These are phyloP conservation scores for Talaromyces piceae DNA, from an alignment of 2,329 filamentous ascomycete genomes.

Conservation along the genomic window DNA sequence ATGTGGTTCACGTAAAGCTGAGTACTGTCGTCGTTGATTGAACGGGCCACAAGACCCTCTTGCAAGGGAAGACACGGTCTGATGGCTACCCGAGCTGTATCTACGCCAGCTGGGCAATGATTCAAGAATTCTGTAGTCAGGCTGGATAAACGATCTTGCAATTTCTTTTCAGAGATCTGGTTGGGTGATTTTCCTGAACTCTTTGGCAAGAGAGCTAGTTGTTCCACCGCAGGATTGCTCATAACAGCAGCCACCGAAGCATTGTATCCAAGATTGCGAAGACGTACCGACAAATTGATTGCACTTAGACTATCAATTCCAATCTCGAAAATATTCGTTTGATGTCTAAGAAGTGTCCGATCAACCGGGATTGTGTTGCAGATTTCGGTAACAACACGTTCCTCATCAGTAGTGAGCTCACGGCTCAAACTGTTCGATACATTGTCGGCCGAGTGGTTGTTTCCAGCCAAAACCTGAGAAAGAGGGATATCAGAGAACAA, in stretches of 20 bases:
- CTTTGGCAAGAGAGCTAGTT: constrained; percentile 23
- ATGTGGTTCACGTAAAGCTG: constrained; percentile 35
- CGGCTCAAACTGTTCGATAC: constrained; percentile 4
- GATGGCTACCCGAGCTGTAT: constrained; percentile 14
- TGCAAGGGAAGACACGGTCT: constrained; percentile 33
- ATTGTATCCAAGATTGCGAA: constrained; percentile 27
- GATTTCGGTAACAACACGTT: constrained; percentile 19
- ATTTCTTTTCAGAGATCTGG: not conserved
- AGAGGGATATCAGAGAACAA: constrained; percentile 23
- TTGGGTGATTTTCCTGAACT: constrained; percentile 1
- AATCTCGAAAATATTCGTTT: constrained; percentile 30
- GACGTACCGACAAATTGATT: constrained; percentile 28
- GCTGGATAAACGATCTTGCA: constrained; percentile 12
- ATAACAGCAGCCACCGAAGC: constrained; percentile 29
- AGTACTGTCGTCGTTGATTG: constrained; percentile 26
- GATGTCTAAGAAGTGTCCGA: constrained; percentile 12
- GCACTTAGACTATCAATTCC: constrained; percentile 33
- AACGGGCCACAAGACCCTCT: constrained; percentile 32
- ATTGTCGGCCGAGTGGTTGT: constrained; percentile 11
- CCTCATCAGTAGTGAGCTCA: constrained; percentile 19
- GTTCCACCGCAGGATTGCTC: constrained; percentile 26
- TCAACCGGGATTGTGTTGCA: constrained; percentile 17
- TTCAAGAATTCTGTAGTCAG: constrained; percentile 17
- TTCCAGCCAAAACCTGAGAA: constrained; percentile 15
- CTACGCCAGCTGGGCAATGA: constrained; percentile 10